phyloP scores from a whole-genome alignment of 768 basidiomycete genomes.

The Lepiota brunneoincarnata region DNA sequence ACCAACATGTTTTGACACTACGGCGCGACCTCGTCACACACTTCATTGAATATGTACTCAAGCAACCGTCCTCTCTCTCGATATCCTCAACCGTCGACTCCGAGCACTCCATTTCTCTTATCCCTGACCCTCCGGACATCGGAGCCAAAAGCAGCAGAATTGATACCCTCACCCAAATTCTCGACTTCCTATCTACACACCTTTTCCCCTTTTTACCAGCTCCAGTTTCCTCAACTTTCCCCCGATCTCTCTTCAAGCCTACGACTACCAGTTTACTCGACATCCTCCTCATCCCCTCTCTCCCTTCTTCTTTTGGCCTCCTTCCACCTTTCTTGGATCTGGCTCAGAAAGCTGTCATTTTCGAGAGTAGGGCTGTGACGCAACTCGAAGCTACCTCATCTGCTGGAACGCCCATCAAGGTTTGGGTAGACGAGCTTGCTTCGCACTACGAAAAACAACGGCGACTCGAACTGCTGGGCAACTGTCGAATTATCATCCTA shows the following conservation, averaged over 20 bases:
- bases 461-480: constrained; percentile 62
- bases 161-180: constrained; percentile 49
- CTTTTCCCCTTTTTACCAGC: constrained; percentile 57
- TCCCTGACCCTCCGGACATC: constrained; percentile 40
- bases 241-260: constrained; percentile 59
- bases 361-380: constrained; percentile 59
- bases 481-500: constrained; percentile 55
- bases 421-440: constrained; percentile 68
- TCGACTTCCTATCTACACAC: constrained; percentile 61
- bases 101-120: constrained; percentile 47
- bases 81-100: constrained; percentile 31
- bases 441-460: constrained; percentile 79
- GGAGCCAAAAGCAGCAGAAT: constrained; percentile 42
- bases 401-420: constrained; percentile 52
- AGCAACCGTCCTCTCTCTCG: constrained; percentile 45
- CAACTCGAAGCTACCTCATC: constrained; percentile 45
- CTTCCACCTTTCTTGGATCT: constrained; percentile 64
- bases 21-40: constrained; percentile 61
- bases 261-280: constrained; percentile 60
- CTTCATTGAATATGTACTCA: constrained; percentile 58
- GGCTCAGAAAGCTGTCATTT: constrained; percentile 53
- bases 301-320: constrained; percentile 61
- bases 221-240: constrained; percentile 42
- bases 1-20: constrained; percentile 54
- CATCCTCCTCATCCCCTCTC: constrained; percentile 61